A percentile compares a stretch with the other conserved stretches of the same genome.
These are phyloP conservation scores for Nakazawaea pomicola DNA, from an alignment of 805 yeast genomes.

Conservation along the genomic window DNA sequence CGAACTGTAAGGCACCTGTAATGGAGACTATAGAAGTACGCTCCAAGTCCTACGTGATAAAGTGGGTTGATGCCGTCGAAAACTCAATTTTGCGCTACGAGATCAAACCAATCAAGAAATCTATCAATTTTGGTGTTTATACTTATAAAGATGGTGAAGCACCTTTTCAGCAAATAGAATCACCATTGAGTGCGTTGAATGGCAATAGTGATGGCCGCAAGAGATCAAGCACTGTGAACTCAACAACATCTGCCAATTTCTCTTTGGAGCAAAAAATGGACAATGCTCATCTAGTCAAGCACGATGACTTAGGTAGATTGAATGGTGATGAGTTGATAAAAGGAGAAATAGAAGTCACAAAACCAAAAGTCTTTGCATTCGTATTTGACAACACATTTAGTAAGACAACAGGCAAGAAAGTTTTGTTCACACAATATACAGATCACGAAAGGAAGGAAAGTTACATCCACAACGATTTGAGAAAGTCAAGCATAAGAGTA, in stretches of 20 bases:
- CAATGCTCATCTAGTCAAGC: conserved; percentile 43
- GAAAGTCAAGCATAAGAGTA: no score
- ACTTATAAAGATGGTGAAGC: conserved; percentile 20
- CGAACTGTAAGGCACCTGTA: background rate
- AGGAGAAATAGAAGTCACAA: conserved; percentile 53
- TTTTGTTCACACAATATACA: conserved; percentile 55
- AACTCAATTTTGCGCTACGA: conserved; percentile 70
- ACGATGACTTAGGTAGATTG: conserved; percentile 53
- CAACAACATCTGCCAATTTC: conserved; percentile 7
- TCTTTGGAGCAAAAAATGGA: conserved; percentile 53
- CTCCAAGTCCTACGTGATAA: conserved; percentile 81
- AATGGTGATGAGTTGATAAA: conserved; percentile 55
- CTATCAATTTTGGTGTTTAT: conserved; percentile 38
- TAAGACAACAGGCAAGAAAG: conserved; percentile 76
- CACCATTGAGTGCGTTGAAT: background rate
- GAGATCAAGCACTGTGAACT: conserved; percentile 10
- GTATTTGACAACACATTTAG: conserved; percentile 91
- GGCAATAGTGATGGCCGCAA: conserved; percentile 14
- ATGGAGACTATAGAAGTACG: conserved; percentile 94
- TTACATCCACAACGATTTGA: no score
- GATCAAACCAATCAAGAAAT: conserved; percentile 68
- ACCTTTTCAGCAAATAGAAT: background rate
- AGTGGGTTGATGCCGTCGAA: conserved; percentile 82
- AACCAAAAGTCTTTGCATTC: conserved; percentile 77
- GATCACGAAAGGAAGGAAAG: conserved; percentile 20